Percentiles rank a stretch among this genome's conserved stretches.
Evolutionary conservation across 495 filamentous ascomycete genomes (phyloP).

Genomic region (Aspergillus ellipticus): DNA sequence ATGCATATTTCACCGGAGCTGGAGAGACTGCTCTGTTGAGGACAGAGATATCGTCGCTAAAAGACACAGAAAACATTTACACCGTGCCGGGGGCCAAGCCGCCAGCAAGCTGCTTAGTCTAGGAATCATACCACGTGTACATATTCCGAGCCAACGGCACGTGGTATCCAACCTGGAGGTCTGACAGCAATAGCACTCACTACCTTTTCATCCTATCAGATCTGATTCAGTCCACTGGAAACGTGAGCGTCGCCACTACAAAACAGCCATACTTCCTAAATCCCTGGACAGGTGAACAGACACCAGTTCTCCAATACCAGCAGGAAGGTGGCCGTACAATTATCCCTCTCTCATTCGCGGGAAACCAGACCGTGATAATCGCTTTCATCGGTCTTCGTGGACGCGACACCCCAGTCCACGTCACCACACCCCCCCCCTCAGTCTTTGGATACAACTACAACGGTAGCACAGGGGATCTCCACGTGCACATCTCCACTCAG

Average conservation of each 20-base stretch:
- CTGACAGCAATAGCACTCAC: slow-evolving; percentile 22
- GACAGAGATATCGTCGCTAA: slow-evolving; percentile 6
- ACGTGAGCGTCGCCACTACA: slow-evolving; percentile 22
- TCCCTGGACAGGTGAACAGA: slow-evolving; percentile 40
- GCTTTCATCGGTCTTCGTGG: slow-evolving; percentile 23
- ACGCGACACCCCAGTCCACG: slow-evolving; percentile 2
- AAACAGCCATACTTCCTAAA: slow-evolving; percentile 34
- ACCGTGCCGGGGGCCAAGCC: slow-evolving; percentile 7
- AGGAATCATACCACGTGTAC: slow-evolving; percentile 17
- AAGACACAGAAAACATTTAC: slow-evolving; percentile 20
- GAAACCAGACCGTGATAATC: slow-evolving; percentile 32
- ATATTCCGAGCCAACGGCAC: slow-evolving; percentile 25
- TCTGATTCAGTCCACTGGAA: slow-evolving; percentile 20
- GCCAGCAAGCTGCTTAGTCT: slow-evolving; percentile 23
- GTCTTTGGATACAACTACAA: slow-evolving; percentile 20
- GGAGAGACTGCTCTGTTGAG: slow-evolving; percentile 10
- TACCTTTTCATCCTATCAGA: slow-evolving; percentile 42
- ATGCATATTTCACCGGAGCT: slow-evolving; percentile 18
- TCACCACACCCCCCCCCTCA: slow-evolving; percentile 9
- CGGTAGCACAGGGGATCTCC: slow-evolving; percentile 1
- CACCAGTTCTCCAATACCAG: slow-evolving; percentile 28
- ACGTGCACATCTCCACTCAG: slow-evolving; percentile 17
- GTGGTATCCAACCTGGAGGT: slow-evolving; percentile 33
- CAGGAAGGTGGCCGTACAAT: slow-evolving; percentile 14
- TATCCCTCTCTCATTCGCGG: slow-evolving; percentile 29